Conservation (phyloP, 768 basidiomycete genomes). For the Rhodotorula kratochvilovae region DNA sequence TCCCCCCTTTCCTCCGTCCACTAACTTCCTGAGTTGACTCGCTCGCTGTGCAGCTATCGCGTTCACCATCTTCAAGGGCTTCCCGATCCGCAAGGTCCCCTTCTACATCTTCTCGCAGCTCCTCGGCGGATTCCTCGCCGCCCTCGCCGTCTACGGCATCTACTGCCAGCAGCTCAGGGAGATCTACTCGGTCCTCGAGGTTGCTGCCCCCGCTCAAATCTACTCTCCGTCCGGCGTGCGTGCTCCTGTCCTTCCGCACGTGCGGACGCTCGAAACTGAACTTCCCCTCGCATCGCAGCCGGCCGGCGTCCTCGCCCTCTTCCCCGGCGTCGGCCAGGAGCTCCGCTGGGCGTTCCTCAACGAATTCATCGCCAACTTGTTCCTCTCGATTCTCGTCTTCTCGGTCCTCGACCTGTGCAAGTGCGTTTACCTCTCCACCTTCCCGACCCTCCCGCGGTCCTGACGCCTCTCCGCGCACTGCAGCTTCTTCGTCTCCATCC, state of each 20-base stretch:
- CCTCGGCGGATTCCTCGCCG: slow-evolving; percentile 62
- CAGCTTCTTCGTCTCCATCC: slow-evolving; percentile 34
- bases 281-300: background rate
- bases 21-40: background rate
- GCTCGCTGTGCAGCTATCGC: slow-evolving; percentile 51
- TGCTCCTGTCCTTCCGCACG: background rate
- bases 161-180: slow-evolving; percentile 55
- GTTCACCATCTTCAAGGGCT: slow-evolving; percentile 63
- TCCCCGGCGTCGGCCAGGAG: slow-evolving; percentile 13
- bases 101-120: slow-evolving; percentile 67
- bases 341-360: slow-evolving; percentile 24
- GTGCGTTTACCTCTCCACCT: background rate
- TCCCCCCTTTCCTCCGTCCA: background rate
- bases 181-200: slow-evolving; percentile 6
- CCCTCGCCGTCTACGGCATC: slow-evolving; percentile 60
- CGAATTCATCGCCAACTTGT: slow-evolving; percentile 37
- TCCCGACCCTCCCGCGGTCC: background rate
- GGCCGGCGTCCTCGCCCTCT: slow-evolving; percentile 30
- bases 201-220: background rate
- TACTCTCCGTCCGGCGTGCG: slow-evolving; percentile 22
- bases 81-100: slow-evolving; percentile 78
- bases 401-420: slow-evolving; percentile 34
- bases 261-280: too few relatives aligned
- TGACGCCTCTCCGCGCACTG: background rate
- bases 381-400: slow-evolving; percentile 41